Evolutionary conservation across 2,329 filamentous ascomycete genomes (phyloP).

Genomic region (Fusarium falciforme): DNA sequence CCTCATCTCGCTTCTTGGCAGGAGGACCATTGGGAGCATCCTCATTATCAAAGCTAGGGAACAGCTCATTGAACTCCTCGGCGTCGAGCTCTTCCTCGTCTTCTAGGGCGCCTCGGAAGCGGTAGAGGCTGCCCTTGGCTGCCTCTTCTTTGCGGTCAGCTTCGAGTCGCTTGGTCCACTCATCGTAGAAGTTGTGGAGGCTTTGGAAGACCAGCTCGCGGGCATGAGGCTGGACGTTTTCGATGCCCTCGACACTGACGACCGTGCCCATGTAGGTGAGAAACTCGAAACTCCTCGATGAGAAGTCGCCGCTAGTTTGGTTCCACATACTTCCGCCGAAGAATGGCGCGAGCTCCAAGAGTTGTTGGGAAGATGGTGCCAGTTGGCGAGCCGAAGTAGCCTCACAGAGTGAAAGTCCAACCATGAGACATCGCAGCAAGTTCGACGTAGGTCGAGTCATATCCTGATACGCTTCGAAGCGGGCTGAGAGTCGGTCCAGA

Average conservation of each 20-base stretch:
- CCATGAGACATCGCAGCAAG: slow-evolving; percentile 80
- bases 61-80: slow-evolving; percentile 81
- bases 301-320: slow-evolving; percentile 30
- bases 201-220: slow-evolving; percentile 71
- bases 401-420: slow-evolving; percentile 76
- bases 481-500: slow-evolving; percentile 73
- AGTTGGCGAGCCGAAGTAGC: slow-evolving; percentile 55
- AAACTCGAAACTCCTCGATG: slow-evolving; percentile 55
- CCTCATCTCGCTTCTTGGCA: slow-evolving; percentile 51
- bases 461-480: slow-evolving; percentile 86
- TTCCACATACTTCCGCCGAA: slow-evolving; percentile 59
- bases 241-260: slow-evolving; percentile 60
- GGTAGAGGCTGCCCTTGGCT: slow-evolving; percentile 81
- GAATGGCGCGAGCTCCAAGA: slow-evolving; percentile 66
- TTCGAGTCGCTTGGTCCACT: slow-evolving; percentile 83
- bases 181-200: slow-evolving; percentile 78
- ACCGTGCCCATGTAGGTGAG: slow-evolving; percentile 50
- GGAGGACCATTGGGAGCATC: slow-evolving; percentile 50
- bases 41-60: slow-evolving; percentile 79
- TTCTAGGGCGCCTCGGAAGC: slow-evolving; percentile 81
- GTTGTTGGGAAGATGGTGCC: slow-evolving; percentile 48
- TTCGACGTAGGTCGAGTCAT: slow-evolving; percentile 82
- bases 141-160: slow-evolving; percentile 81
- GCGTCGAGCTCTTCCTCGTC: slow-evolving; percentile 80
- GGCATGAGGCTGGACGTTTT: slow-evolving; percentile 53